These are phyloP conservation scores for Phlebiopsis gigantea DNA, from an alignment of 768 basidiomycete genomes.

Conservation along the genomic window DNA sequence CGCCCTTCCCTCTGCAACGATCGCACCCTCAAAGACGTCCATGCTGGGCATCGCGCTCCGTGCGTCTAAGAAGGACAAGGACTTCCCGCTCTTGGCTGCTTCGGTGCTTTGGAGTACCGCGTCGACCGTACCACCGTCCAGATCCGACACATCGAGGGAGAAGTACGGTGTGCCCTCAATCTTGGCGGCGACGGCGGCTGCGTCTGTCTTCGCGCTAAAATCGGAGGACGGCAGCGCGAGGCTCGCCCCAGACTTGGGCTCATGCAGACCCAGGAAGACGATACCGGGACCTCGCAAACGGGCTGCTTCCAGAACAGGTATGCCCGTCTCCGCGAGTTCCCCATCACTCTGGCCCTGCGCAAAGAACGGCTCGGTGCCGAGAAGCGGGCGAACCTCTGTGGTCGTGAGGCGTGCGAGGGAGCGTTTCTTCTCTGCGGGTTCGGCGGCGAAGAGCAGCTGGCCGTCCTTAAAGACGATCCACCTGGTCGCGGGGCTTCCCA, in stretches of 20 bases:
- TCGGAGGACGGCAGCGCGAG: slow-evolving; percentile 62
- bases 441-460: slow-evolving; percentile 53
- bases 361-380: slow-evolving; percentile 68
- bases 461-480: slow-evolving; percentile 80
- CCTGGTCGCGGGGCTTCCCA: slow-evolving; percentile 50
- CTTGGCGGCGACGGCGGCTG: slow-evolving; percentile 47
- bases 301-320: slow-evolving; percentile 43
- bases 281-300: slow-evolving; percentile 55
- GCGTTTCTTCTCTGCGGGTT: slow-evolving; percentile 27
- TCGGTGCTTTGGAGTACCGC: slow-evolving; percentile 35
- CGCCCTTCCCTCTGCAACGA: slow-evolving; percentile 75
- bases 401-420: slow-evolving; percentile 54
- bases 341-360: slow-evolving; percentile 55
- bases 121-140: slow-evolving; percentile 40
- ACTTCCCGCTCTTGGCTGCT: slow-evolving; percentile 31
- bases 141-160: slow-evolving; percentile 64
- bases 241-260: slow-evolving; percentile 37
- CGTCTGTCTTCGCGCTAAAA: slow-evolving; percentile 37
- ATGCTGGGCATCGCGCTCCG: slow-evolving; percentile 51
- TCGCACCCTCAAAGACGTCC: slow-evolving; percentile 59
- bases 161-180: slow-evolving; percentile 85
- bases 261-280: slow-evolving; percentile 79
- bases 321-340: slow-evolving; percentile 21
- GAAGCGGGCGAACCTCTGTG: slow-evolving; percentile 52
- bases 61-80: slow-evolving; percentile 61